Conservation (phyloP, 148 eudicot genomes). For the Rhododendron williamsianum region DNA sequence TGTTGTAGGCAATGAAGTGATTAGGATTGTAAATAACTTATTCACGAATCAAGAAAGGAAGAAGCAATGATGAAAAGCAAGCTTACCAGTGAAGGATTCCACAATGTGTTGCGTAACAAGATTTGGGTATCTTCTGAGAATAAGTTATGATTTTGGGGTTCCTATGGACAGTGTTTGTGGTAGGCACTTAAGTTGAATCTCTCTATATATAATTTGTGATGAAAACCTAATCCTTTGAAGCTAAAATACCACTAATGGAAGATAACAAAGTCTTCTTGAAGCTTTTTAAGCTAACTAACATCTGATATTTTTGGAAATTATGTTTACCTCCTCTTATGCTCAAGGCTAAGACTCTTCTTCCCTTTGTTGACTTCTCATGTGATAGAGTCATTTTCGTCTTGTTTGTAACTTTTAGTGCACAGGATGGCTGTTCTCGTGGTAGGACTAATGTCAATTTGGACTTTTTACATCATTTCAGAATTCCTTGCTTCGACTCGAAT, state of each 20-base stretch:
- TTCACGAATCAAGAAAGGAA: conserved; percentile 5
- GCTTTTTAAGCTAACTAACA: neutral
- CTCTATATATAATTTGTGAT: neutral
- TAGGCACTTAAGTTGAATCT: neutral
- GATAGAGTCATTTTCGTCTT: neutral
- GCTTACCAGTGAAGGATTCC: neutral
- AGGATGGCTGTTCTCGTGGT: neutral
- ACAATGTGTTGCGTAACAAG: neutral
- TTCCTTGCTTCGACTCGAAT: neutral
- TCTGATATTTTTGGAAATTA: neutral
- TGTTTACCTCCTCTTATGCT: neutral
- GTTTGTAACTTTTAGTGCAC: neutral
- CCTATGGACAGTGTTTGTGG: neutral
- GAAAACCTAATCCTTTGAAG: neutral
- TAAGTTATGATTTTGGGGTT: neutral
- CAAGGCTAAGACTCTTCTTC: neutral
- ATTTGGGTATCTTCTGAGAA: neutral
- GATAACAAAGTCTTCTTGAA: neutral
- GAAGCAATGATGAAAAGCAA: neutral
- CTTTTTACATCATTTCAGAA: neutral
- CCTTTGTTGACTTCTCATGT: neutral
- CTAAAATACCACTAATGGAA: neutral
- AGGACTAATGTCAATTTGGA: neutral
- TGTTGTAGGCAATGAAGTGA: neutral
- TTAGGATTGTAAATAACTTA: neutral